Base-by-base conservation (phyloP, 176 grass and related monocot genomes). In the Dactylis glomerata region DNA sequence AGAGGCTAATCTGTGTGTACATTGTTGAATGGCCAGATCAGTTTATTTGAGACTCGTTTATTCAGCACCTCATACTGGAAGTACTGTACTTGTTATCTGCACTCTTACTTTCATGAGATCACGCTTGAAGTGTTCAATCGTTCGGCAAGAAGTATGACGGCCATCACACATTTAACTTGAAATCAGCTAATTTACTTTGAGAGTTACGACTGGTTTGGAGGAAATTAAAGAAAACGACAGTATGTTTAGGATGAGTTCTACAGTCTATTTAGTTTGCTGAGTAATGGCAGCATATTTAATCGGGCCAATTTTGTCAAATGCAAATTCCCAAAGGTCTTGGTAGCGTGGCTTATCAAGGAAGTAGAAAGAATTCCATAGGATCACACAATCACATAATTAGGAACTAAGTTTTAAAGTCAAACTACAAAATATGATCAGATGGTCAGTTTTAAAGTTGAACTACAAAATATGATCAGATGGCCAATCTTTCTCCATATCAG, bases 1-100 rank as follows among this genome's bases (percentile, higher is more conserved):
- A 51, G 57, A 65, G 5, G 19, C 50, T 52, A 75, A 82, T 65
- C n/a, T 47, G 15, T 68, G 3, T 79, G 67, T 75, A 80, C 56
- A 83, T 82, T 27, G 12, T 82, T 65, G 17, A 8, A 27, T 68
- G 9, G 9, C 8, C 31, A 47, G 42, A 19, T 80, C 47, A n/a
- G 49, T 65, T 80, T 50, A 19, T 33, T 40, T 14, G 14, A 63
- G 10, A 55, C 83, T 66, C 34, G 27, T 73, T 73, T 19, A 28
- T 54, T 73, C 20, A 71, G 56, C 27, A 27, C n/a, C n/a, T n/a
- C n/a, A n/a, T n/a, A n/a, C n/a, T n/a, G n/a, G n/a, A n/a, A n/a
- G n/a, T n/a, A n/a, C n/a, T n/a, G n/a, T 28, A 65, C 31, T 20
- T 32, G 64, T 24, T 17, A 57, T 23, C 41, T 58, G 30, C 12